Base-by-base conservation (phyloP, 2,329 filamentous ascomycete species). In the Alternaria alternata region DNA sequence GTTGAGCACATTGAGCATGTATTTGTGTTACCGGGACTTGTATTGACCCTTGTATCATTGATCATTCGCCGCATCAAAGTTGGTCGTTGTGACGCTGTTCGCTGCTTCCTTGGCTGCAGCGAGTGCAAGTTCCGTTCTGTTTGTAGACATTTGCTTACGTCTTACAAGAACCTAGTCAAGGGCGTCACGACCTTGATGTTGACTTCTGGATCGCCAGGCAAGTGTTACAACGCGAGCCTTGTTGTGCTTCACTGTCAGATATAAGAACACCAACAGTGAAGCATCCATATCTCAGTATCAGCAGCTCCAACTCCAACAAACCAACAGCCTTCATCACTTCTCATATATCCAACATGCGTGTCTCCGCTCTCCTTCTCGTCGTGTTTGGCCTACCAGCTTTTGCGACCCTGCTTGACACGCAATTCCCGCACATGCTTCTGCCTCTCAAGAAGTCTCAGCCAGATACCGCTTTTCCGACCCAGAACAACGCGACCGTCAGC, bases 351-450 rank as follows among this genome's bases (percentile, higher is more conserved):
- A 73, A 43, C 1, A 78, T 78, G 75, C 73, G 52, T 46, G 30
- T 51, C 41, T 28, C 67, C 16, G 7, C 59, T 43, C 53, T 78
- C 18, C 28, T 70, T 39, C 49, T 71, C 41, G 20, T 62, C 9
- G 48, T 74, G 46, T 70, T 68, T 55, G 55, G 61, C 20, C 44
- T 65, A 34, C 46, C 57, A 9, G 39, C 55, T 34, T 16, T 64
- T 34, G 64, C 67, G 22, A 39, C 49, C 4, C 64, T 73, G 28
- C 26, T 71, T 43, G 52, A 54, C 32, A 62, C 64, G 8, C 55
- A 74, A 26, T 76, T 75, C 12, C 75, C 75, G 4, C 71, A 75
- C 42, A 72, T 78, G 46, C 71, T 79, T 42, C 61, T 78, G n/a
- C 76, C 75, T 1, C 56, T 78, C 39, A 67, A 69, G 26, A 56